Evolutionary conservation across 2,329 filamentous ascomycete genomes (phyloP).

Genomic region (Xylariaceae sp.): DNA sequence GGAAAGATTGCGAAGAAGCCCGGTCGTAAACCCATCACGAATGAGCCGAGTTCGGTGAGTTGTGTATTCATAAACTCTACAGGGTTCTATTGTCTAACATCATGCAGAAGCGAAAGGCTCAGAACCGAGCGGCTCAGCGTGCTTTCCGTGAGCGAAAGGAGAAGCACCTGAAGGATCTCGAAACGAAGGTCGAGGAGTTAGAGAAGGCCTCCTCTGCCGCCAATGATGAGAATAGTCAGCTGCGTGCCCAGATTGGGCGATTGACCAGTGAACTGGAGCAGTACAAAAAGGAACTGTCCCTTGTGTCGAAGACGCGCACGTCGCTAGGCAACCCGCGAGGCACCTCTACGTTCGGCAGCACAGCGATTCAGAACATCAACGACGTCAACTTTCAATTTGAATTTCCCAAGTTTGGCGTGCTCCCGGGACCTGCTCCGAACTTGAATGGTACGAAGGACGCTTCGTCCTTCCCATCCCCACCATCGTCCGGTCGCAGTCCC

Average conservation of each 20-base stretch:
- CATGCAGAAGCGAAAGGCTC: constrained; percentile 83
- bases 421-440: constrained; percentile 45
- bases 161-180: constrained; percentile 79
- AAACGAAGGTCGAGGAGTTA: constrained; percentile 68
- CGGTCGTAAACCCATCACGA: constrained; percentile 89
- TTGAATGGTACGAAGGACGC: constrained; percentile 17
- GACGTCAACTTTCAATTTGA: constrained; percentile 90
- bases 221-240: constrained; percentile 76
- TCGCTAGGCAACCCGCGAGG: constrained; percentile 38
- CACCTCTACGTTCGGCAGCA: constrained; percentile 38
- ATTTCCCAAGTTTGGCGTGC: constrained; percentile 85
- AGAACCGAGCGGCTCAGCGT: constrained; percentile 86
- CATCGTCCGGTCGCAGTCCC: constrained; percentile 28
- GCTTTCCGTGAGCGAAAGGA: constrained; percentile 95
- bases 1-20: constrained; percentile 92
- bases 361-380: constrained; percentile 54
- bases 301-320: constrained; percentile 40
- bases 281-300: constrained; percentile 79
- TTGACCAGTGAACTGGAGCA: constrained; percentile 80
- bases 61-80: constrained; percentile 9
- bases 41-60: constrained; percentile 91
- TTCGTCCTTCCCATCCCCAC: constrained; percentile 26
- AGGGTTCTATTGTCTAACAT: constrained; percentile 26
- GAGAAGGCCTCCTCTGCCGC: constrained; percentile 79
- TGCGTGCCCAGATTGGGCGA: constrained; percentile 83